Percentiles rank a stretch among this genome's conserved stretches.
Conservation (phyloP, 2,329 filamentous ascomycete genomes). For the Pestalotiopsis sp. region DNA sequence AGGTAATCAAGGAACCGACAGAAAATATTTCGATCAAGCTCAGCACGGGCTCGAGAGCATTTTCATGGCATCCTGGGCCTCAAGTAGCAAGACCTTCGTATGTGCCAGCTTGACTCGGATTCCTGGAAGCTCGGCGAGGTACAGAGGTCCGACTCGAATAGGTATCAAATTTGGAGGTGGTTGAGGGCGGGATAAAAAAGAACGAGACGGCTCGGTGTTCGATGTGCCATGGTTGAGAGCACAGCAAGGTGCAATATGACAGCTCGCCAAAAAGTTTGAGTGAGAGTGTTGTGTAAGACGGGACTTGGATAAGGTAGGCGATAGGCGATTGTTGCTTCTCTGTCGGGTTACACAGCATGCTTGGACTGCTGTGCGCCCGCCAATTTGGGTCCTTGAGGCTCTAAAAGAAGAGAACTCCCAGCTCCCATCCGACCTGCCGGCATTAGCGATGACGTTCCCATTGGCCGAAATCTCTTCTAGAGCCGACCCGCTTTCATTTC, state of each 20-base stretch:
- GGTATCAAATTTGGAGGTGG: not conserved
- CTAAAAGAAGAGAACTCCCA: not conserved
- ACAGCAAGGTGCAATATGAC: not conserved
- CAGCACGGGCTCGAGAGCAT: not conserved
- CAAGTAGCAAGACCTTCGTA: not conserved
- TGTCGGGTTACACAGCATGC: not conserved
- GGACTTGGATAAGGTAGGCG: too few species aligned
- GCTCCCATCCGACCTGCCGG: slow-evolving; percentile 9
- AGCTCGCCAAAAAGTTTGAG: not conserved
- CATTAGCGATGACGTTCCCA: slow-evolving; percentile 14
- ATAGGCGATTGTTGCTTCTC: not conserved
- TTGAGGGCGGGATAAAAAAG: not conserved
- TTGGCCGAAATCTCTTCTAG: slow-evolving; percentile 11
- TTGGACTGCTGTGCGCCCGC: not conserved
- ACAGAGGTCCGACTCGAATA: not conserved
- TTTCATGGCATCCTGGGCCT: not conserved
- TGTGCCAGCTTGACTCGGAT: not conserved
- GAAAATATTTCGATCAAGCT: not conserved
- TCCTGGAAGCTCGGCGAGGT: not conserved
- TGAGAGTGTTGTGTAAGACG: not conserved
- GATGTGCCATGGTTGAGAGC: not conserved
- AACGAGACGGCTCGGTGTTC: not conserved
- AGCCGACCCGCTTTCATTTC: slow-evolving; percentile 12
- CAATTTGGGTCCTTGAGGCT: not conserved
- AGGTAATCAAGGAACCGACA: not conserved